phyloP scores from a whole-genome alignment of 805 yeast species.

The Scheffersomyces lignosus region DNA sequence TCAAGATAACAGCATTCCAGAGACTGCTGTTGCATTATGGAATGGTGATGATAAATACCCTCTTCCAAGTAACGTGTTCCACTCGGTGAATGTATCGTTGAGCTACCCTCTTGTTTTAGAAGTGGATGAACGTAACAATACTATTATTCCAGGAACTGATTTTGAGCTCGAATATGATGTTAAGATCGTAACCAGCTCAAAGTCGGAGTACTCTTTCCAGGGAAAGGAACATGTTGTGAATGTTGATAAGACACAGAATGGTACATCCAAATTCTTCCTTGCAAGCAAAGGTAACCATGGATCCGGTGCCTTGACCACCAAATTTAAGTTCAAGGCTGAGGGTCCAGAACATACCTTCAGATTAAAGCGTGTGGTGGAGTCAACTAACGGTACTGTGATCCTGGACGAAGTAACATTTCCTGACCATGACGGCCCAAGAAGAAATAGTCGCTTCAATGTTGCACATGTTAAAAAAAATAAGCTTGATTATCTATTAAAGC shows the following conservation, averaged over 20 bases:
- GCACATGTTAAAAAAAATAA: too few relatives aligned
- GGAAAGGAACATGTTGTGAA: constrained; percentile 18
- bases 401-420: too few relatives aligned
- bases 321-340: constrained; percentile 16
- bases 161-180: constrained; percentile 26
- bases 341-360: not conserved
- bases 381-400: not conserved
- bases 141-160: constrained; percentile 5
- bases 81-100: constrained; percentile 3
- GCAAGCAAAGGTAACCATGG: constrained; percentile 50
- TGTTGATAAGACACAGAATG: constrained; percentile 38
- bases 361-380: not conserved
- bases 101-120: constrained; percentile 29
- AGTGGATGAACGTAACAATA: constrained; percentile 10
- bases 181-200: constrained; percentile 21
- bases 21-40: constrained; percentile 10
- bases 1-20: constrained; percentile 17
- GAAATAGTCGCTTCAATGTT: too few relatives aligned
- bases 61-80: constrained; percentile 10
- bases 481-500: too few relatives aligned
- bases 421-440: too few relatives aligned
- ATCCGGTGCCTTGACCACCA: constrained; percentile 37
- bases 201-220: constrained; percentile 16
- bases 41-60: not conserved
- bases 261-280: constrained; percentile 43